Percentiles rank a stretch among this genome's conserved stretches.
Evolutionary conservation across 768 basidiomycete species (phyloP).

Genomic region (Suillus cothurnatus): DNA sequence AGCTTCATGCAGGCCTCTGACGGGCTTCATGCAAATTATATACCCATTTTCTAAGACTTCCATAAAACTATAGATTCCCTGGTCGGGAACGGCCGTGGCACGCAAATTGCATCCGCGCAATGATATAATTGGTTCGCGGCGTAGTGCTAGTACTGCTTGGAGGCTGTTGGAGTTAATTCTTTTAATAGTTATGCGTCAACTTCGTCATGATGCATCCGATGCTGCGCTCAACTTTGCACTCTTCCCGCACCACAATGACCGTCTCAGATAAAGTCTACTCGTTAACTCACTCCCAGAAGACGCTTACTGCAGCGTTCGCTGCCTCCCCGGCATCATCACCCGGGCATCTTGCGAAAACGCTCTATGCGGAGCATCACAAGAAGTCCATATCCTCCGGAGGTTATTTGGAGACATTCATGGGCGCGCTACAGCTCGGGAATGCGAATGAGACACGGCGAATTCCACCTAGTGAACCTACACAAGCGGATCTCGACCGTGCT

Average conservation of each 20-base stretch:
- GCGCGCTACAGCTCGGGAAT: conserved; percentile 20
- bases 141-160: neutral
- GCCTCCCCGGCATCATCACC: conserved; percentile 38
- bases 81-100: neutral
- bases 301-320: conserved; percentile 46
- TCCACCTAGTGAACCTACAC: conserved; percentile 29
- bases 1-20: no score
- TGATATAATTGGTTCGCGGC: neutral
- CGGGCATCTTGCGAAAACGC: conserved; percentile 38
- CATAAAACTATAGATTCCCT: neutral
- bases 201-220: neutral
- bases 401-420: conserved; percentile 23
- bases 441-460: conserved; percentile 22
- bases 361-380: conserved; percentile 39
- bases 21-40: neutral
- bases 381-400: conserved; percentile 25
- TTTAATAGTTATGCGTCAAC: neutral
- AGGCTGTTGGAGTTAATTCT: neutral
- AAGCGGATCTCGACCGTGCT: conserved; percentile 48
- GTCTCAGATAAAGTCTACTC: conserved; percentile 36
- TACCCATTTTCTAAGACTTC: neutral
- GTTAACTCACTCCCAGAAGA: conserved; percentile 35
- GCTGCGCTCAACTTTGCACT: conserved; percentile 4
- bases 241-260: conserved; percentile 1
- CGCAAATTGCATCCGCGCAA: neutral